Conservation (phyloP, 768 basidiomycete species). For the Strobilomyces dryophilus region DNA sequence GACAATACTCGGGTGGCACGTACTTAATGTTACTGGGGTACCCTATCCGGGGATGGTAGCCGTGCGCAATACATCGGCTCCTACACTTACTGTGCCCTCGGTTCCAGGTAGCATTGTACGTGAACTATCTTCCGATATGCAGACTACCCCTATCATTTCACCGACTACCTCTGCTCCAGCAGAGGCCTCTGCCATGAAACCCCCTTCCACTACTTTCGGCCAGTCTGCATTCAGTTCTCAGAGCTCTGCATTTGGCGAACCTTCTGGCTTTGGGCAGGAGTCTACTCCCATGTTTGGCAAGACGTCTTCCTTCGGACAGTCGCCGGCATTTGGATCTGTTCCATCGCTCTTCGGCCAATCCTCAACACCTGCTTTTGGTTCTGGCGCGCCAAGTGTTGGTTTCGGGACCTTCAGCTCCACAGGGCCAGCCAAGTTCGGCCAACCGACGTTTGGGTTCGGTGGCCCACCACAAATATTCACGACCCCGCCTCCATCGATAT, state of each 20-base stretch:
- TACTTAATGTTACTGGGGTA: conserved; percentile 50
- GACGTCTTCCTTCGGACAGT: conserved; percentile 19
- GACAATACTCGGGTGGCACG: conserved; percentile 68
- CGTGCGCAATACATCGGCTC: conserved; percentile 7
- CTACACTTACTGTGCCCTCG: conserved; percentile 3
- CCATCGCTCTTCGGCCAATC: conserved; percentile 21
- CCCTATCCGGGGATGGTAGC: conserved; percentile 56
- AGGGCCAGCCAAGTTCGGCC: conserved; percentile 31
- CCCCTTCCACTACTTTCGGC: conserved; percentile 33
- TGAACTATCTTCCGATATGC: conserved; percentile 30
- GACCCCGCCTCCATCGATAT: background rate
- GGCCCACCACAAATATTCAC: conserved; percentile 7
- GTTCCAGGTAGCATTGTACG: conserved; percentile 23
- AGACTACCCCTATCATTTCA: conserved; percentile 22
- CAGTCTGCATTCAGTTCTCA: conserved; percentile 28
- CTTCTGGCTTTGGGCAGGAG: conserved; percentile 21
- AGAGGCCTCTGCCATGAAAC: conserved; percentile 26
- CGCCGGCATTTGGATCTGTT: conserved; percentile 14
- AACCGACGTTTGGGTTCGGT: conserved; percentile 23
- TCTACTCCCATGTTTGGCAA: conserved; percentile 24
- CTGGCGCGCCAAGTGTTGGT: conserved; percentile 19
- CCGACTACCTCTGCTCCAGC: conserved; percentile 16
- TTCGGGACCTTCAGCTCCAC: conserved; percentile 33
- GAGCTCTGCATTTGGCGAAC: conserved; percentile 31
- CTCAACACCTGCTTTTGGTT: conserved; percentile 18